Percentiles rank a stretch among this genome's conserved stretches.
Evolutionary conservation across 345 rosid genomes (phyloP).

Genomic region (Acer saccharum): DNA sequence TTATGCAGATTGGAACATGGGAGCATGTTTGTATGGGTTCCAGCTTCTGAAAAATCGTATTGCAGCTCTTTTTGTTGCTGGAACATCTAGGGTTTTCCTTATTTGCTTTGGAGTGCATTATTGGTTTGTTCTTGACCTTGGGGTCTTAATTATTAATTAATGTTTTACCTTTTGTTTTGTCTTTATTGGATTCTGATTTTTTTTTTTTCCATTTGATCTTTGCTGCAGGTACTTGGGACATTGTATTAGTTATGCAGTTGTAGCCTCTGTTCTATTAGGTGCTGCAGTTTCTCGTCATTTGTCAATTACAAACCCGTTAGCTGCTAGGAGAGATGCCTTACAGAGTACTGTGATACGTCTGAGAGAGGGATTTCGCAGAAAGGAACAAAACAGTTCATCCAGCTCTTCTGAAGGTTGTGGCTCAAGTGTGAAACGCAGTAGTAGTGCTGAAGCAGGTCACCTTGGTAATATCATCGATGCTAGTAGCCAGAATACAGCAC

Average conservation of each 20-base stretch:
- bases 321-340: slow-evolving; percentile 96
- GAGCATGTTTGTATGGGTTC: slow-evolving; percentile 97
- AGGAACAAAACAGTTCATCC: slow-evolving; percentile 88
- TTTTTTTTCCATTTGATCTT: slow-evolving; percentile 16
- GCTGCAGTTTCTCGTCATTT: slow-evolving; percentile 97
- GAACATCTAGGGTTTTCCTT: slow-evolving; percentile 86
- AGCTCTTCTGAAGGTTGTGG: slow-evolving; percentile 99
- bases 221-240: slow-evolving; percentile 94
- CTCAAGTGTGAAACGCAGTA: slow-evolving; percentile 89
- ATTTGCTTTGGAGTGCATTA: slow-evolving; percentile 99
- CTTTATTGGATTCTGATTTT: slow-evolving; percentile 14
- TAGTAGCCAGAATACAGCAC: slow-evolving; percentile 47
- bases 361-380: slow-evolving; percentile 95
- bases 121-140: slow-evolving; percentile 67
- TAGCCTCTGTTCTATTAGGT: slow-evolving; percentile 90
- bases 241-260: slow-evolving; percentile 93
- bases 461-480: slow-evolving; percentile 63
- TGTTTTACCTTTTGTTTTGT: slow-evolving; percentile 20
- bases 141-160: background rate
- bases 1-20: slow-evolving; percentile 94
- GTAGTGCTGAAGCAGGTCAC: slow-evolving; percentile 84
- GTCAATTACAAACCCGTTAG: slow-evolving; percentile 83
- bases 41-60: slow-evolving; percentile 90
- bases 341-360: slow-evolving; percentile 93
- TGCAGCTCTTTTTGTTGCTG: slow-evolving; percentile 89